Evolutionary conservation across 2,329 filamentous ascomycete species (phyloP).

Genomic region (Xylaria sp.): DNA sequence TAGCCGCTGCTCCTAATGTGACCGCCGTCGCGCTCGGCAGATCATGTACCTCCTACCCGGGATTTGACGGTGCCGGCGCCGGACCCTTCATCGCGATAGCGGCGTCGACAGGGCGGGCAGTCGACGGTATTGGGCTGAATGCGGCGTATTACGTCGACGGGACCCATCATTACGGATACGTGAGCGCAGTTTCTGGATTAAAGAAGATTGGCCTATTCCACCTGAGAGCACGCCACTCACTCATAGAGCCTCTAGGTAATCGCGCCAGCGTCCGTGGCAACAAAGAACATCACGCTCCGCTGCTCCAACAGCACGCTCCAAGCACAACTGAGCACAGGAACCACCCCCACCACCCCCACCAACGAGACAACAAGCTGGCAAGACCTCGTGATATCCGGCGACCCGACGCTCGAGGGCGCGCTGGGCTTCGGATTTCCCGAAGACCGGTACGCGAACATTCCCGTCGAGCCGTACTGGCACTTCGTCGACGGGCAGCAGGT

Average conservation of each 20-base stretch:
- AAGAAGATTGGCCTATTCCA: too few species aligned
- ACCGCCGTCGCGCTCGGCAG: slow-evolving; percentile 28
- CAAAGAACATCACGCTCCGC: slow-evolving; percentile 32
- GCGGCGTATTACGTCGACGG: slow-evolving; percentile 33
- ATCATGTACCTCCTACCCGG: slow-evolving; percentile 32
- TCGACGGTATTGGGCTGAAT: slow-evolving; percentile 33
- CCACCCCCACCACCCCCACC: neutral
- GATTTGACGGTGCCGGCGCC: slow-evolving; percentile 22
- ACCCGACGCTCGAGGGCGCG: slow-evolving; percentile 33
- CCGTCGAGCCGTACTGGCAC: slow-evolving; percentile 35
- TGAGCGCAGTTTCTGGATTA: slow-evolving; percentile 22
- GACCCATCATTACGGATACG: slow-evolving; percentile 29
- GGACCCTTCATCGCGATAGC: slow-evolving; percentile 35
- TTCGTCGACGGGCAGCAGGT: slow-evolving; percentile 36
- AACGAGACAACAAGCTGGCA: slow-evolving; percentile 27
- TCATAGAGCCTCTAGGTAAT: slow-evolving; percentile 30
- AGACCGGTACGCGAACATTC: slow-evolving; percentile 27
- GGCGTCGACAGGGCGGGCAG: slow-evolving; percentile 31
- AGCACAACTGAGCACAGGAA: slow-evolving; percentile 24
- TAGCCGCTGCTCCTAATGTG: slow-evolving; percentile 28
- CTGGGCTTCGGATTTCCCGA: slow-evolving; percentile 35
- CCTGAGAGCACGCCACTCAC: slow-evolving; percentile 17
- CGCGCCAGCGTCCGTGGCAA: slow-evolving; percentile 21
- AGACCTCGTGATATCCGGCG: slow-evolving; percentile 34
- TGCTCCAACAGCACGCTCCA: slow-evolving; percentile 37